Conservation (phyloP, 352 stramenopile species). For the Phytophthora citrophthora region DNA sequence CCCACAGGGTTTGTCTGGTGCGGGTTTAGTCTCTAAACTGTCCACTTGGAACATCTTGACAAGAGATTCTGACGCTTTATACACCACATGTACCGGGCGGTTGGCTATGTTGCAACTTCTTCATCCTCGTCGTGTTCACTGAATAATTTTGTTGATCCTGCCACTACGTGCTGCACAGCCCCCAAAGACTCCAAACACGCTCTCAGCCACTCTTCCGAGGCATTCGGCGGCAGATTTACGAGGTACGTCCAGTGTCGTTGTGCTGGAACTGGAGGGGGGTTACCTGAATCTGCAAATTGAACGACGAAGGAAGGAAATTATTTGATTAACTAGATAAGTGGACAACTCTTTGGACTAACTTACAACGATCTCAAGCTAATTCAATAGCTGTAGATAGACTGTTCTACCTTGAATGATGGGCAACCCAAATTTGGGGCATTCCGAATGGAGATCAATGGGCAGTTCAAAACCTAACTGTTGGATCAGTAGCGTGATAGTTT, state of each 20-base stretch:
- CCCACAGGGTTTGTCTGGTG: constrained; percentile 15
- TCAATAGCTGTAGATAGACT: too few species aligned
- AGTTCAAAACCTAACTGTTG: too few species aligned
- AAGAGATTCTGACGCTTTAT: constrained; percentile 67
- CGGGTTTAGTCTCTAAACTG: constrained; percentile 38
- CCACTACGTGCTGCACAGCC: constrained; percentile 67
- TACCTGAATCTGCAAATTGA: too few species aligned
- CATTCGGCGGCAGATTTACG: constrained; percentile 64
- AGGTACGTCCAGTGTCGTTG: constrained; percentile 56
- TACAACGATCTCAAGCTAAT: too few species aligned
- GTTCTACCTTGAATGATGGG: too few species aligned
- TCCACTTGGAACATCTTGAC: constrained; percentile 56
- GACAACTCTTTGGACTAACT: too few species aligned
- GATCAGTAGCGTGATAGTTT: too few species aligned
- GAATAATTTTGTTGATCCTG: constrained; percentile 13
- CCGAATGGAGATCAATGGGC: too few species aligned
- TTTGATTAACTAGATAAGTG: too few species aligned
- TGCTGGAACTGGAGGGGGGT: too few species aligned
- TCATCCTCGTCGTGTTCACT: constrained; percentile 19
- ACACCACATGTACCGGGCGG: constrained; percentile 72
- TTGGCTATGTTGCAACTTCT: constrained; percentile 18
- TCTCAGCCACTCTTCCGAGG: constrained; percentile 65
- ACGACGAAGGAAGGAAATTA: too few species aligned
- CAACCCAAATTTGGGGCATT: too few species aligned
- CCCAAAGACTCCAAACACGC: constrained; percentile 55